phyloP scores from a whole-genome alignment of 345 rosid species.

The Boechera stricta region DNA sequence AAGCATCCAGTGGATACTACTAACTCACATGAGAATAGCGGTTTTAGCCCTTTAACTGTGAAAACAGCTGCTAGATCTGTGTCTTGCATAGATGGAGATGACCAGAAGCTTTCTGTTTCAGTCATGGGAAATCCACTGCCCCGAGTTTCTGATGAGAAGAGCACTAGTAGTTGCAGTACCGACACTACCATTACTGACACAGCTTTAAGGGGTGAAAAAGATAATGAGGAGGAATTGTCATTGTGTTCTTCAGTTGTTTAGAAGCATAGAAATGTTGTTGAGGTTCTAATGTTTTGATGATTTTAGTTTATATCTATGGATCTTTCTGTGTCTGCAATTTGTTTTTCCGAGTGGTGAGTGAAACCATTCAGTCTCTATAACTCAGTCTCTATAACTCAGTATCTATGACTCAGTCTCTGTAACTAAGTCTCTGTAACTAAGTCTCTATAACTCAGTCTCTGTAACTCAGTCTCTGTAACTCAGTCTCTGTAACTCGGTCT shows the following conservation, averaged over 20 bases:
- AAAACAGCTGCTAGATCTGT: slow-evolving; percentile 28
- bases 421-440: too few relatives aligned
- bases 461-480: too few relatives aligned
- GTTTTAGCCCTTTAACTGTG: neutral
- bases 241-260: slow-evolving; percentile 45
- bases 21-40: slow-evolving; percentile 21
- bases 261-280: slow-evolving; percentile 34
- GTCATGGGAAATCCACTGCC: slow-evolving; percentile 41
- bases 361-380: too few relatives aligned
- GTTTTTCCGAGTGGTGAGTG: too few relatives aligned
- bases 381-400: too few relatives aligned
- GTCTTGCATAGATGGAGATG: slow-evolving; percentile 30
- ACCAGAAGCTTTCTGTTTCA: slow-evolving; percentile 47
- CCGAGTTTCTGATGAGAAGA: slow-evolving; percentile 40
- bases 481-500: too few relatives aligned
- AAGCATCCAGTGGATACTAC: slow-evolving; percentile 32
- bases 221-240: slow-evolving; percentile 37
- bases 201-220: slow-evolving; percentile 42
- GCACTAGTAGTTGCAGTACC: slow-evolving; percentile 53
- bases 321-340: slow-evolving; percentile 2
- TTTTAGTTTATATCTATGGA: slow-evolving; percentile 21
- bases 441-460: neutral
- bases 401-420: too few relatives aligned
- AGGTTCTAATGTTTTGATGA: slow-evolving; percentile 13
- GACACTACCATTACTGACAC: slow-evolving; percentile 63